A percentile compares a stretch with the other conserved stretches of the same genome.
Conservation (phyloP, 805 yeast species). For the Yarrowia sp. region DNA sequence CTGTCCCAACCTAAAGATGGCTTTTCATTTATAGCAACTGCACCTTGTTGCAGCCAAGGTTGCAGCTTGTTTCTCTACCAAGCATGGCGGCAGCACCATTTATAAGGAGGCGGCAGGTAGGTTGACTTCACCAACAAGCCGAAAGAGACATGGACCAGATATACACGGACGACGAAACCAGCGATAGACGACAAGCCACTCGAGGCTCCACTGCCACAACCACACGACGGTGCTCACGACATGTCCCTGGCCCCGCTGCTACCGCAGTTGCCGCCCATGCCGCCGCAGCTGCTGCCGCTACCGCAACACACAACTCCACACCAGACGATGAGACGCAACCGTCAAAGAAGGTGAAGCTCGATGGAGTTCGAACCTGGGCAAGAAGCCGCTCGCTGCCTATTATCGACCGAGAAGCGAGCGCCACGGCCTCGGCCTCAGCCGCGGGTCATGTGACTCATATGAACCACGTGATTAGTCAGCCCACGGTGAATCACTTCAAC, state of each 20-base stretch:
- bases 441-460: conserved; percentile 10
- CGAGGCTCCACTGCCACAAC: conserved; percentile 2
- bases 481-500: not conserved
- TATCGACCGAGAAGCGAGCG: conserved; percentile 5
- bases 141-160: conserved; percentile 17
- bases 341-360: conserved; percentile 7
- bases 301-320: conserved; percentile 2
- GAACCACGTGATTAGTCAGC: conserved; percentile 19
- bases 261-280: not conserved
- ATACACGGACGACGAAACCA: conserved; percentile 20
- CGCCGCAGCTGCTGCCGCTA: not conserved
- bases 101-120: conserved; percentile 14
- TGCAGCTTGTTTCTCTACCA: conserved; percentile 21
- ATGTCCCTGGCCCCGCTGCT: not conserved
- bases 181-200: conserved; percentile 20
- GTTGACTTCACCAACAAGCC: not conserved
- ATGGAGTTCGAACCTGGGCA: conserved; percentile 5
- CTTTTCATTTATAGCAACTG: conserved; percentile 21
- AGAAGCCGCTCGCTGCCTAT: conserved; percentile 12
- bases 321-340: conserved; percentile 1
- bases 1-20: conserved; percentile 10
- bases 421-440: not conserved
- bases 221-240: conserved; percentile 13
- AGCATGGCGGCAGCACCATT: conserved; percentile 17
- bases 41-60: conserved; percentile 21